Conservation (phyloP, 2,329 filamentous ascomycete species). For the Pestalotiopsis sp. region DNA sequence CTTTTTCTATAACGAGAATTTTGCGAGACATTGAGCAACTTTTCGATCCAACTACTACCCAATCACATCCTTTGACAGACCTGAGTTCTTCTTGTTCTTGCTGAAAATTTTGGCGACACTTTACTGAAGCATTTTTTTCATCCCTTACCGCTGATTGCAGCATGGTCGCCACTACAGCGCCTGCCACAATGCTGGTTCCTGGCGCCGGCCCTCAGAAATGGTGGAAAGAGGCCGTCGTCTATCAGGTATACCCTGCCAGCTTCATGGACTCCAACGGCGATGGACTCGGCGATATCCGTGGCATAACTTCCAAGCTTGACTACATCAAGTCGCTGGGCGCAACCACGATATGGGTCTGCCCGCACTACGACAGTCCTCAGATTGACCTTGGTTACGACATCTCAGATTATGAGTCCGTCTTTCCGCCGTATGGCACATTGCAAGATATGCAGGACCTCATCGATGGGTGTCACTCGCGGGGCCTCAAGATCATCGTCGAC, state of each 20-base stretch:
- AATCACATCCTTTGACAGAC: too few species aligned
- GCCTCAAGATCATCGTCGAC: slow-evolving; percentile 21
- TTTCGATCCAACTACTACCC: too few species aligned
- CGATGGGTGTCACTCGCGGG: slow-evolving; percentile 6
- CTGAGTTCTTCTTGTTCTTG: too few species aligned
- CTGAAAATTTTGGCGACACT: too few species aligned
- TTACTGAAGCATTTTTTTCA: neutral
- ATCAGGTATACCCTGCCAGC: slow-evolving; percentile 10
- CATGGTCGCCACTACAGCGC: neutral
- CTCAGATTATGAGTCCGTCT: slow-evolving; percentile 50
- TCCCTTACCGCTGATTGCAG: neutral
- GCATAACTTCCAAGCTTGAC: slow-evolving; percentile 55
- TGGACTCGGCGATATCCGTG: slow-evolving; percentile 35
- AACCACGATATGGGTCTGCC: slow-evolving; percentile 50
- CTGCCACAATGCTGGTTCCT: neutral
- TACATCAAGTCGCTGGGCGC: slow-evolving; percentile 53
- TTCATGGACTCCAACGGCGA: slow-evolving; percentile 7
- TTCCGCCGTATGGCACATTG: slow-evolving; percentile 9
- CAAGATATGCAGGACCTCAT: slow-evolving; percentile 13
- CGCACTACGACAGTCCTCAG: slow-evolving; percentile 44
- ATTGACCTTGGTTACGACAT: slow-evolving; percentile 69
- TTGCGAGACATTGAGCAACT: too few species aligned
- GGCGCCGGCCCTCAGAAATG: neutral
- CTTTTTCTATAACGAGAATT: neutral
- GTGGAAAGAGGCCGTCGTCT: slow-evolving; percentile 13